phyloP scores from a whole-genome alignment of 495 filamentous ascomycete species.

The Gamarada debralockiae region DNA sequence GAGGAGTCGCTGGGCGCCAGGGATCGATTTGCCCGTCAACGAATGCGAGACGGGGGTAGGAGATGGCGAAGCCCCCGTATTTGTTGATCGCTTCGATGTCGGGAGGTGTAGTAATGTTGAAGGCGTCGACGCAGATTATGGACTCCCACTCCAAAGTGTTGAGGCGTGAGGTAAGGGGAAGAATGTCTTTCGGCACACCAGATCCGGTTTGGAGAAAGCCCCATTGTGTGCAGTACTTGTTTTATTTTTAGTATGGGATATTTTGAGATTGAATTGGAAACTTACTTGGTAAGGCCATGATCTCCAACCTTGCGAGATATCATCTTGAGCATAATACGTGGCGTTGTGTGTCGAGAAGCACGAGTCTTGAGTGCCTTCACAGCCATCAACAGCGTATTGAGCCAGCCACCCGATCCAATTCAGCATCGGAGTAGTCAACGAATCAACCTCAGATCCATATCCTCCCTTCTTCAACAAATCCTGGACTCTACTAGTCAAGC shows the following conservation, averaged over 20 bases:
- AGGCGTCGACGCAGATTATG: constrained; percentile 52
- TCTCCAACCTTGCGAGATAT: constrained; percentile 45
- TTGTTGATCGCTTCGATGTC: constrained; percentile 59
- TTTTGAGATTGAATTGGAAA: background rate
- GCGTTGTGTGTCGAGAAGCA: constrained; percentile 52
- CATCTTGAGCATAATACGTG: constrained; percentile 46
- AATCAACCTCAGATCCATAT: constrained; percentile 43
- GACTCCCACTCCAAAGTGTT: constrained; percentile 51
- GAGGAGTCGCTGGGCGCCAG: constrained; percentile 64
- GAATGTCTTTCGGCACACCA: constrained; percentile 50
- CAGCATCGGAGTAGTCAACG: constrained; percentile 51
- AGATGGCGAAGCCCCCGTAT: constrained; percentile 63
- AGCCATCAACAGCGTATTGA: constrained; percentile 32
- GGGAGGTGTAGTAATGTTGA: constrained; percentile 56
- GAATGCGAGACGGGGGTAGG: constrained; percentile 60
- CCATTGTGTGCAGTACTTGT: constrained; percentile 48
- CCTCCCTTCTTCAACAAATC: constrained; percentile 50
- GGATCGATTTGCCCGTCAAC: constrained; percentile 68
- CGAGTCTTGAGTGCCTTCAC: constrained; percentile 42
- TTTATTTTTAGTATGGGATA: constrained; percentile 14
- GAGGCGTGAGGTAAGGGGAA: constrained; percentile 62
- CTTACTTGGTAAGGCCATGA: constrained; percentile 56
- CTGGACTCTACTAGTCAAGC: constrained; percentile 35
- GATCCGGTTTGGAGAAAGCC: constrained; percentile 67
- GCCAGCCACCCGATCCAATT: constrained; percentile 65